These are phyloP conservation scores for Brachypodium distachyon DNA, from an alignment of 202 grass and related monocot species.

Conservation along the genomic window DNA sequence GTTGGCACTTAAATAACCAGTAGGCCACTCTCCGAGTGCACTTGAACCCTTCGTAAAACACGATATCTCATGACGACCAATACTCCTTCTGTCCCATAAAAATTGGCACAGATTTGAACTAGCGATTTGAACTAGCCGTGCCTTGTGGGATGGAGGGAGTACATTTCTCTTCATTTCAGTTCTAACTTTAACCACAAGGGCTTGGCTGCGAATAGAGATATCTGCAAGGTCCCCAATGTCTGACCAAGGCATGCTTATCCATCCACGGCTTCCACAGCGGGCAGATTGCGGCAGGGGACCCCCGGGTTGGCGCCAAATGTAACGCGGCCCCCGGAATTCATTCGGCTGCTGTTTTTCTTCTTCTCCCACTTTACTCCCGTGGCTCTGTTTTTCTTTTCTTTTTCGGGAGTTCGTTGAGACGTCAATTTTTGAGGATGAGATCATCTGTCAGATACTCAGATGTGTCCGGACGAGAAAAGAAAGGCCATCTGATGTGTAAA, in stretches of 20 bases:
- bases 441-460: no score
- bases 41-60: neutral
- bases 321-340: neutral
- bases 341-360: neutral
- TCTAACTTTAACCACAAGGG: no score
- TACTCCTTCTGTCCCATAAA: no score
- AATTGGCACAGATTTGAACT: no score
- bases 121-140: no score
- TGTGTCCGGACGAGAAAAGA: no score
- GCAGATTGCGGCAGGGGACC: neutral
- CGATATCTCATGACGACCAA: neutral
- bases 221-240: neutral
- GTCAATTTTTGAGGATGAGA: neutral
- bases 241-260: neutral
- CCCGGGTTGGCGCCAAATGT: neutral
- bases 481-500: no score
- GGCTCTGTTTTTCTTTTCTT: neutral
- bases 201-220: neutral
- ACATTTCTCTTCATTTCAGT: no score
- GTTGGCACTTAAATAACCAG: neutral
- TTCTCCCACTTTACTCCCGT: neutral
- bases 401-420: neutral
- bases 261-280: neutral
- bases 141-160: no score
- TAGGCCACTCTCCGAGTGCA: no score